These are phyloP conservation scores for Trichoderma arundinaceum DNA, from an alignment of 2,329 filamentous ascomycete genomes.

Conservation along the genomic window DNA sequence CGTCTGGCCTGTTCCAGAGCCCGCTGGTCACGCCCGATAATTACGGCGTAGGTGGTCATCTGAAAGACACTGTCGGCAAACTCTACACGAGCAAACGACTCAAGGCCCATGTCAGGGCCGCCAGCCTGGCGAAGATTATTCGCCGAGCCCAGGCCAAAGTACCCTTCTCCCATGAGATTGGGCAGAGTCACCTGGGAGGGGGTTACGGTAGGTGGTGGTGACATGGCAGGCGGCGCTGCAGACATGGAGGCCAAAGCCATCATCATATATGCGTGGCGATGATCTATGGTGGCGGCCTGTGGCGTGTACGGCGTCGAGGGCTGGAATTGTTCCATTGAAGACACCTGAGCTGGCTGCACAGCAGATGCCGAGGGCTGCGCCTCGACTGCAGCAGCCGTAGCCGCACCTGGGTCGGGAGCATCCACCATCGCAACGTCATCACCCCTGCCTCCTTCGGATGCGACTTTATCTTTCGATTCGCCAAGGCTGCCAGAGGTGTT, in stretches of 20 bases:
- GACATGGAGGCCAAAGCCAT: slow-evolving; percentile 53
- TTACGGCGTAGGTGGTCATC: slow-evolving; percentile 75
- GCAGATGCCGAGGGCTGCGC: slow-evolving; percentile 14
- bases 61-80: slow-evolving; percentile 79
- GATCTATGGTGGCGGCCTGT: slow-evolving; percentile 43
- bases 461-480: background rate
- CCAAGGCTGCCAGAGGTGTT: background rate
- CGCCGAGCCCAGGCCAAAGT: slow-evolving; percentile 40
- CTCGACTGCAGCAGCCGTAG: slow-evolving; percentile 22
- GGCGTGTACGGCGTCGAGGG: slow-evolving; percentile 46
- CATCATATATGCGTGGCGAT: slow-evolving; percentile 53
- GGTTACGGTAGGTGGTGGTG: slow-evolving; percentile 52
- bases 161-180: slow-evolving; percentile 43
- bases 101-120: slow-evolving; percentile 52
- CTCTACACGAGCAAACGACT: slow-evolving; percentile 66
- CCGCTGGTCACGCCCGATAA: slow-evolving; percentile 72
- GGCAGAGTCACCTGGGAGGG: slow-evolving; percentile 55
- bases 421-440: slow-evolving; percentile 35
- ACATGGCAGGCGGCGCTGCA: slow-evolving; percentile 45
- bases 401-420: slow-evolving; percentile 28
- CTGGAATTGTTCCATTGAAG: slow-evolving; percentile 39
- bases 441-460: background rate
- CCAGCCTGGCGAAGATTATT: slow-evolving; percentile 45
- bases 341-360: slow-evolving; percentile 31
- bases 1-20: slow-evolving; percentile 61